Percentiles rank a stretch among this genome's conserved stretches.
These are phyloP conservation scores for Vitis labrusca DNA, from an alignment of 164 flowering plant genomes.

Conservation along the genomic window DNA sequence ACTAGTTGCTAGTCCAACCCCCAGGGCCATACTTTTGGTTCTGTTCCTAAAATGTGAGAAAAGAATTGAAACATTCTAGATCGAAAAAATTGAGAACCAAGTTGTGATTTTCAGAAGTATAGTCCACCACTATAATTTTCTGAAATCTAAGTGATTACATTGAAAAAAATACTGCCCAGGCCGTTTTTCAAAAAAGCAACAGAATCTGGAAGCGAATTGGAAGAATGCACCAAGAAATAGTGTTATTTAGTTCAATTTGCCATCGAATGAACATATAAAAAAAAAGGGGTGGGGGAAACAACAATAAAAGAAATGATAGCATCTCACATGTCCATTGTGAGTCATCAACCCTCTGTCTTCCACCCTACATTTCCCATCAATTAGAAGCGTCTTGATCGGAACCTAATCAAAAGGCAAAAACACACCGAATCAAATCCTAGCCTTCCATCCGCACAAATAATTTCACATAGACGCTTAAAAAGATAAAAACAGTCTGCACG, in stretches of 20 bases:
- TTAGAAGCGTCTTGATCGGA: conserved; percentile 87
- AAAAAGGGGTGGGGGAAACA: not conserved
- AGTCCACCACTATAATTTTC: too few relatives aligned
- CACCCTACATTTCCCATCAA: conserved; percentile 96
- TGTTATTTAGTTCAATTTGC: not conserved
- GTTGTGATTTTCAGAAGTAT: too few relatives aligned
- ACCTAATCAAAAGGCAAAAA: conserved; percentile 43
- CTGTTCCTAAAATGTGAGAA: too few relatives aligned
- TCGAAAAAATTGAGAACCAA: too few relatives aligned
- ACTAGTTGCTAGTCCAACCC: too few relatives aligned
- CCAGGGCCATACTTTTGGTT: too few relatives aligned
- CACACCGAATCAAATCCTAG: not conserved
- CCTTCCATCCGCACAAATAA: too few relatives aligned
- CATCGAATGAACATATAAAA: not conserved
- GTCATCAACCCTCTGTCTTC: conserved; percentile 98
- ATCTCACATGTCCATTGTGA: conserved; percentile 95
- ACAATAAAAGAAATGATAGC: conserved; percentile 1
- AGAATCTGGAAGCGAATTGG: not conserved
- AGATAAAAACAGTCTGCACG: too few relatives aligned
- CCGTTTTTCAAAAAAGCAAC: not conserved
- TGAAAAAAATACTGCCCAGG: too few relatives aligned
- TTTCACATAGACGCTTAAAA: too few relatives aligned
- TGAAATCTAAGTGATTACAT: too few relatives aligned
- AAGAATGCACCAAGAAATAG: not conserved
- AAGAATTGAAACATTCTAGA: too few relatives aligned